Percentiles rank a stretch among this genome's conserved stretches.
Evolutionary conservation across 345 rosid genomes (phyloP).

Genomic region (Salix brachista): DNA sequence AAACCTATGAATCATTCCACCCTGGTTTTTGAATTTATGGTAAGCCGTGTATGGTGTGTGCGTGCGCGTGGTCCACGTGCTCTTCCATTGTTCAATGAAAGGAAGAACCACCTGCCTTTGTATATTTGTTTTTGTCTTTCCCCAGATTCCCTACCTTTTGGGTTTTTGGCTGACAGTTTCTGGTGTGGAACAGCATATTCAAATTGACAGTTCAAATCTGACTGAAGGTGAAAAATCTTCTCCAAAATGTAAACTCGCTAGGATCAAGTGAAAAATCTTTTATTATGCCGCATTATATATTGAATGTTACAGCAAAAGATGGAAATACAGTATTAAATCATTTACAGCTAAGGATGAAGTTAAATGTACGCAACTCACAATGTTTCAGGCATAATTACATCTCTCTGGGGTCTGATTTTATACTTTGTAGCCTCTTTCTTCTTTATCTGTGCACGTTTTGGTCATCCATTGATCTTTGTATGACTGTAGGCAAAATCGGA

Average conservation of each 20-base stretch:
- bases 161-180: neutral
- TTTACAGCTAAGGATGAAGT: conserved; percentile 6
- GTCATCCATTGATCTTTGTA: conserved; percentile 5
- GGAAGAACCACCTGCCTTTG: neutral
- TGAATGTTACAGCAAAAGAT: neutral
- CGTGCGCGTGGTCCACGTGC: neutral
- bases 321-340: conserved; percentile 3
- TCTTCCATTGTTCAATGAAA: neutral
- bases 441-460: neutral
- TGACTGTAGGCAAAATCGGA: conserved; percentile 14
- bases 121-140: neutral
- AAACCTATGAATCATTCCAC: too few species aligned
- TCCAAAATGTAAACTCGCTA: neutral
- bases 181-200: neutral
- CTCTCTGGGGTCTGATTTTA: neutral
- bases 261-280: neutral
- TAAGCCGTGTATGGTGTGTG: too few species aligned
- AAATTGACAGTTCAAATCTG: neutral
- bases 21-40: too few species aligned
- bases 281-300: conserved; percentile 3
- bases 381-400: conserved; percentile 26
- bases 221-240: neutral
- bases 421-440: neutral
- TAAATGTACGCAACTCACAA: neutral
- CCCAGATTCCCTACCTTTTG: neutral